Base-by-base conservation (phyloP, 169 alveolate species). In the Cytauxzoon felis region DNA sequence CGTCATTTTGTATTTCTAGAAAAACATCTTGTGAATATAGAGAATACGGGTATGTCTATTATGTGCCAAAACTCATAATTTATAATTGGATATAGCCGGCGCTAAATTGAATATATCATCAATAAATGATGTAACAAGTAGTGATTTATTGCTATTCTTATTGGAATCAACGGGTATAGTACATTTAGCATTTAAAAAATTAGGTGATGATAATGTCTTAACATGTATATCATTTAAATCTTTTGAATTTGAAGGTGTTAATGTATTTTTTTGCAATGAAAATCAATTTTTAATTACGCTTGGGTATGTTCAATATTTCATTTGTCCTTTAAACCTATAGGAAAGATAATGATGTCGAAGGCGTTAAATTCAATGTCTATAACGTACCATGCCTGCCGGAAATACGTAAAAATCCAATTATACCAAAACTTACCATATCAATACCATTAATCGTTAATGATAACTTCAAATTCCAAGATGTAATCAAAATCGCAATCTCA, bases 1-100 rank as follows among this genome's bases (percentile, higher is more conserved):
- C 68, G 84, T 24, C 60, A 68, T 11, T 63, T 73, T 33, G 67
- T 59, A 41, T 73, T 73, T 50, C 59, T 73, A n/a, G 84, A 73
- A 36, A 73, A 73, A 65, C 32, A 53, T 23, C 57, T 73, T 29
- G 45, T 62, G 27, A 8, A 49, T 5, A 56, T 63, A 9, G 38
- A 27, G 16, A 34, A 18, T 16, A 8, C 32, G 32, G 84, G 84
- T 73, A 30, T 26, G 69, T 21, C 40, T 53, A 6, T 21, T 11
- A 23, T 13, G 16, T n/a, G n/a, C n/a, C n/a, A n/a, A n/a, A n/a
- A n/a, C 18, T 59, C 2, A 33, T 18, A 4, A 1, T 4, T 1
- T 18, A 5, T 5, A 32, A 5, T 6, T 13, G 49, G 47, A 27
- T 19, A 36, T 59, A 73, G 84, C 48, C 24, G 63, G 51, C 33